phyloP scores from a whole-genome alignment of 2,329 filamentous ascomycete genomes.

The Coniochaeta hoffmannii region DNA sequence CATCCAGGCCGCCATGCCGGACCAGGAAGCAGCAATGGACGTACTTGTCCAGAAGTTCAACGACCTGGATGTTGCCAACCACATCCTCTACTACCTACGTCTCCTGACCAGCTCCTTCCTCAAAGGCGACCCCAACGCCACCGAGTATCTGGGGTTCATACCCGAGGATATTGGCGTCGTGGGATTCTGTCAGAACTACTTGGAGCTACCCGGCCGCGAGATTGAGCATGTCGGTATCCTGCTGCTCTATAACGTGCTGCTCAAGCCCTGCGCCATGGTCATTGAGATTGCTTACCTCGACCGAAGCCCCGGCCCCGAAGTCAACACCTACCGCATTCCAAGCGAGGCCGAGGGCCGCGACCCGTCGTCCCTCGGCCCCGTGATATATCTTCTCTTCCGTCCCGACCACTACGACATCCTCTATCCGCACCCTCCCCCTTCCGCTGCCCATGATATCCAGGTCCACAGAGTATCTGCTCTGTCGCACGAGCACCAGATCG shows the following conservation, averaged over 20 bases:
- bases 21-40: slow-evolving; percentile 47
- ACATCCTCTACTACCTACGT: slow-evolving; percentile 79
- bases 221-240: slow-evolving; percentile 86
- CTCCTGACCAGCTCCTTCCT: slow-evolving; percentile 80
- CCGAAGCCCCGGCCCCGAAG: slow-evolving; percentile 68
- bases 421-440: slow-evolving; percentile 41
- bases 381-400: slow-evolving; percentile 55
- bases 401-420: slow-evolving; percentile 92
- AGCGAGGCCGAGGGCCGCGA: slow-evolving; percentile 42
- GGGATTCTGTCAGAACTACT: slow-evolving; percentile 60
- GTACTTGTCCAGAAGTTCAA: slow-evolving; percentile 66
- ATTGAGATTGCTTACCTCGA: slow-evolving; percentile 91
- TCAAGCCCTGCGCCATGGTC: slow-evolving; percentile 70
- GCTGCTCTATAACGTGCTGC: slow-evolving; percentile 68
- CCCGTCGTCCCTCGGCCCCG: slow-evolving; percentile 34
- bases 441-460: slow-evolving; percentile 33
- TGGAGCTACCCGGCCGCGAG: slow-evolving; percentile 72
- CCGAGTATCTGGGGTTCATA: slow-evolving; percentile 59
- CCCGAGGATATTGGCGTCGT: slow-evolving; percentile 49
- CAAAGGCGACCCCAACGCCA: slow-evolving; percentile 63
- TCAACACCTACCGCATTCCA: slow-evolving; percentile 63
- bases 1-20: slow-evolving; percentile 51
- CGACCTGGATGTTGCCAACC: slow-evolving; percentile 55
- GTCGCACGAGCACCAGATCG: slow-evolving; percentile 35
- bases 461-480: slow-evolving; percentile 45